Percentiles rank a stretch among this genome's conserved stretches.
These are phyloP conservation scores for Trichosporon coremiiforme DNA, from an alignment of 1,284 basidiomycete genomes.

Conservation along the genomic window DNA sequence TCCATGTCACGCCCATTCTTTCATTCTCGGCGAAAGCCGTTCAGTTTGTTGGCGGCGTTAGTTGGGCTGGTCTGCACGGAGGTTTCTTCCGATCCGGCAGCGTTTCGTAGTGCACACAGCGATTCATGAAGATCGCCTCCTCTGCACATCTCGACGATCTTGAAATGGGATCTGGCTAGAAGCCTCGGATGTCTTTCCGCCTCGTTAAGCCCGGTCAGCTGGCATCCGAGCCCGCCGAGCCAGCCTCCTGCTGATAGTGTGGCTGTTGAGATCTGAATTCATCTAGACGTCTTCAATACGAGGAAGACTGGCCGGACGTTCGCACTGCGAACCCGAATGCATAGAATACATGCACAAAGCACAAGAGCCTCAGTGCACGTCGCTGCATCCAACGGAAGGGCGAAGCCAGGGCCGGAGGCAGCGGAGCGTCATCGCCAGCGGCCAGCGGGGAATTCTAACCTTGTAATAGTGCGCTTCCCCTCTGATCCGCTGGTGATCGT, in stretches of 20 bases:
- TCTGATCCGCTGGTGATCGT: background rate
- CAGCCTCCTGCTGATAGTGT: too few relatives aligned
- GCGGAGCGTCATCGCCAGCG: background rate
- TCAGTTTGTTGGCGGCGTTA: background rate
- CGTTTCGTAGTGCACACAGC: background rate
- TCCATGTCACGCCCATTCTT: background rate
- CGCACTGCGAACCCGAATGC: background rate
- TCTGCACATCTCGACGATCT: background rate
- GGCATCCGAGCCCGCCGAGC: too few relatives aligned
- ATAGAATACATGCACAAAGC: background rate
- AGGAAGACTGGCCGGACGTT: too few relatives aligned
- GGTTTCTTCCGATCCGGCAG: background rate
- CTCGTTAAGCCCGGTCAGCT: too few relatives aligned
- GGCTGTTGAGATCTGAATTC: too few relatives aligned
- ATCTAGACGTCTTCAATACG: too few relatives aligned
- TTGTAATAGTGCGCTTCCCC: background rate
- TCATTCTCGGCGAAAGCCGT: background rate
- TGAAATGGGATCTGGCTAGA: background rate
- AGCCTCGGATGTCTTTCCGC: too few relatives aligned
- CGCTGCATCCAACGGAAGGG: background rate
- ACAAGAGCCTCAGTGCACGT: too few relatives aligned
- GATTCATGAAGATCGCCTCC: background rate
- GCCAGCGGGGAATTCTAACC: background rate
- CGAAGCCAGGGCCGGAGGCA: too few relatives aligned
- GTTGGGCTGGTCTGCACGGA: background rate